Base-by-base conservation (phyloP, 106 monocot genomes). In the Platanthera zijinensis region DNA sequence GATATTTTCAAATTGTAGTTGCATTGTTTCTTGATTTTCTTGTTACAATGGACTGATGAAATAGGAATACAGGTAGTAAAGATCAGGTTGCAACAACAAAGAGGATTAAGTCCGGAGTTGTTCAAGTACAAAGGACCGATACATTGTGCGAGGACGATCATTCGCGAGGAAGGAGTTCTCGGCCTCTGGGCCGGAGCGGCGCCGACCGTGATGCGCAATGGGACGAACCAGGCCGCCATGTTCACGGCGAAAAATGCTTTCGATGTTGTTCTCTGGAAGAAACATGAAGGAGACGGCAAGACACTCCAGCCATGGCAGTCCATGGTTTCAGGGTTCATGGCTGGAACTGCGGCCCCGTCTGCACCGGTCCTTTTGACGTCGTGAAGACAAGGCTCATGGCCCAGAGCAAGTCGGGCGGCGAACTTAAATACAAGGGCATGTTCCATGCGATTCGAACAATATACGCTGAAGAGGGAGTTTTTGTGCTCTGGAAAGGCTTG, bases 311-410 rank as follows among this genome's bases (percentile, higher is more conserved):
- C 96, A 15, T 97, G 90, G 93, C 96, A 97, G 74, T 97, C 96
- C 0, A 97, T 97, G 96, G 80, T 97, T 13, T 97, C 96, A 4
- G 96, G 96, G 6, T 97, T 97, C 81, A 74, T 91, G 22, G 96
- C 96, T 9, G 93, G 96, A 48, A 89, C 93, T 93, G 86, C 1
- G 96, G 96, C 1, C 96, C 96, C 0, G 54, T 93, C 61, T 93
- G 93, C 18, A 97, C 96, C 0, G 96, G 96, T 5, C 96, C 96
- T 5, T 97, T 97, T 52, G 96, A 97, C 77, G 96, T 97, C 14
- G 96, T 97, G 32, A 97, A 97, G 86, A 93, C 96, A 19, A 87
- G 93, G 67, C 74, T 97, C 6, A 97, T 97, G 96, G 96, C 96
- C 21, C 96, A 97, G 67, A 89, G 87, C 67, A 84, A 67, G 56